Conservation (phyloP, 1,139 yeast species). For the Debaryomyces nepalensis region DNA sequence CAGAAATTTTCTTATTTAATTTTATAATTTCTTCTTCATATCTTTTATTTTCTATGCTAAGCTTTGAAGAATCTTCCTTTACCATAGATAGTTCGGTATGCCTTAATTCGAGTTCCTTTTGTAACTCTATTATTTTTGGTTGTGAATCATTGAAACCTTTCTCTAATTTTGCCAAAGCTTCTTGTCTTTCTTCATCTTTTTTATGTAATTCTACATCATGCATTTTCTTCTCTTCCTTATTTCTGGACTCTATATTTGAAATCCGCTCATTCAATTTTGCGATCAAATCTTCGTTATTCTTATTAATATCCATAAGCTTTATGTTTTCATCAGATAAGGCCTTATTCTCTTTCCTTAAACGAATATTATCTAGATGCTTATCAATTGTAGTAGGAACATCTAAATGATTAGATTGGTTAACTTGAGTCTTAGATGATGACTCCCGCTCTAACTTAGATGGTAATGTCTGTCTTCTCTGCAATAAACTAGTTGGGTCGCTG, state of each 20-base stretch:
- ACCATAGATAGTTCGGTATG: conserved; percentile 37
- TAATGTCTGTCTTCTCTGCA: conserved; percentile 20
- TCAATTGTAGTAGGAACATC: conserved; percentile 47
- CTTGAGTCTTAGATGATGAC: neutral
- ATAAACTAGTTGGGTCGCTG: conserved; percentile 29
- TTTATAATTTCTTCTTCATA: conserved; percentile 21
- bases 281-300: conserved; percentile 15
- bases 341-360: conserved; percentile 37
- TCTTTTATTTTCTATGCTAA: conserved; percentile 20
- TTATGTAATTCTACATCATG: conserved; percentile 8
- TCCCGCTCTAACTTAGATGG: neutral
- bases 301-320: conserved; percentile 12
- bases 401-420: conserved; percentile 29
- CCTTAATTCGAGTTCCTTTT: conserved; percentile 18
- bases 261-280: conserved; percentile 13
- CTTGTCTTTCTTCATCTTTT: conserved; percentile 15
- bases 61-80: conserved; percentile 29
- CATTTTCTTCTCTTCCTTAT: conserved; percentile 19
- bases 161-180: conserved; percentile 13
- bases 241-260: conserved; percentile 11
- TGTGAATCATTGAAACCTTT: conserved; percentile 29
- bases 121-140: conserved; percentile 19
- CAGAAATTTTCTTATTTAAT: conserved; percentile 22
- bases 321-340: conserved; percentile 21
- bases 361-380: conserved; percentile 49